phyloP scores from a whole-genome alignment of 2,329 filamentous ascomycete genomes.

The Byssoonygena ceratinophila region DNA sequence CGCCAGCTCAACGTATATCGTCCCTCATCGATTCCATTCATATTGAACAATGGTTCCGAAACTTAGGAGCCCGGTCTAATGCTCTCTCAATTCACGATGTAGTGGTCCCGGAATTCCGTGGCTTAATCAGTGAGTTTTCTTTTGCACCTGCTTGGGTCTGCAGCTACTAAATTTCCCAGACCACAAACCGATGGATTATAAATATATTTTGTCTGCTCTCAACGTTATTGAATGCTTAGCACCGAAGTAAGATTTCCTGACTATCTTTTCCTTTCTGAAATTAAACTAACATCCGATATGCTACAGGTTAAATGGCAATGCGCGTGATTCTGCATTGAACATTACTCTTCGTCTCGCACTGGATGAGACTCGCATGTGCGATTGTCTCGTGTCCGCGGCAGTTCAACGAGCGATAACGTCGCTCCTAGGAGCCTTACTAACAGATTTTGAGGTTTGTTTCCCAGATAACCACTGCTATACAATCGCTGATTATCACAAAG shows the following conservation, averaged over 20 bases:
- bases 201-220: conserved; percentile 27
- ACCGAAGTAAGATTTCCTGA: conserved; percentile 21
- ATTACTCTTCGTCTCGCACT: conserved; percentile 31
- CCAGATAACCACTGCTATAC: not conserved
- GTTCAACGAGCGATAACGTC: conserved; percentile 28
- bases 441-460: conserved; percentile 13
- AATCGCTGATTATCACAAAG: conserved; percentile 20
- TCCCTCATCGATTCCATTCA: conserved; percentile 30
- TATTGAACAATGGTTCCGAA: conserved; percentile 46
- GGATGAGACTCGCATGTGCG: conserved; percentile 26
- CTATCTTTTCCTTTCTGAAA: not conserved
- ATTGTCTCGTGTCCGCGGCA: conserved; percentile 24
- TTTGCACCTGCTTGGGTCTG: not conserved
- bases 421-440: conserved; percentile 17
- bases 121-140: conserved; percentile 18
- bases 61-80: conserved; percentile 46
- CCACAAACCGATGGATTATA: conserved; percentile 15
- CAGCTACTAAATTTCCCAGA: conserved; percentile 8
- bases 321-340: conserved; percentile 25
- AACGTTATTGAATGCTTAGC: conserved; percentile 26
- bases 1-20: conserved; percentile 23
- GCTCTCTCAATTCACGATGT: conserved; percentile 32
- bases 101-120: conserved; percentile 22
- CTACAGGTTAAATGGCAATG: conserved; percentile 27
- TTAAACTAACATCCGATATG: not conserved